Percentiles rank a stretch among this genome's conserved stretches.
Conservation (phyloP, 441 rosid species). For the Rhodomyrtus psidioides region DNA sequence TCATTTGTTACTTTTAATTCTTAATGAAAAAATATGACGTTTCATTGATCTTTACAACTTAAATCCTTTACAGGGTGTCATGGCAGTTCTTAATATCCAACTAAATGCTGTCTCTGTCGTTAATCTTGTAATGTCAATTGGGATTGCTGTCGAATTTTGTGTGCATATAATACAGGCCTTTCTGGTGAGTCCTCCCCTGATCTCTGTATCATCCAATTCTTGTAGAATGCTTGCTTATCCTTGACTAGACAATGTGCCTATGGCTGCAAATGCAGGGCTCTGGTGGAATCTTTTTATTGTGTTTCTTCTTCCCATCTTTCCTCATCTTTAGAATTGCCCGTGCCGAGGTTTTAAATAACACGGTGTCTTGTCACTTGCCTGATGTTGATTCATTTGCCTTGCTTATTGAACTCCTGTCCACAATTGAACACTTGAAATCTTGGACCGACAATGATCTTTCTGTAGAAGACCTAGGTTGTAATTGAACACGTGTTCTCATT, state of each 20-base stretch:
- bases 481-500: background rate
- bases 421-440: background rate
- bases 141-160: constrained; percentile 65
- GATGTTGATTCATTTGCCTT: background rate
- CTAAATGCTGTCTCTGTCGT: constrained; percentile 65
- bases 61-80: constrained; percentile 39
- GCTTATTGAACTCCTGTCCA: background rate
- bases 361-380: background rate
- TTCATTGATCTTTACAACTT: background rate
- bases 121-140: constrained; percentile 57
- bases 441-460: background rate
- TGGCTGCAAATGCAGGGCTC: background rate
- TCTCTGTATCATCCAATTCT: background rate
- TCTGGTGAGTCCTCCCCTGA: constrained; percentile 28
- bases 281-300: background rate
- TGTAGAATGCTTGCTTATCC: background rate
- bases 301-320: background rate
- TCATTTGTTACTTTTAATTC: background rate
- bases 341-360: background rate
- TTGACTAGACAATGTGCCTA: background rate
- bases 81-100: constrained; percentile 58
- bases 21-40: background rate
- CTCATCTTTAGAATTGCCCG: background rate
- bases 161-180: constrained; percentile 58
- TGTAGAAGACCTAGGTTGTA: background rate